Evolutionary conservation across 176 grass and related monocot genomes (phyloP), one percentile per base, ranked within the genome.

Genomic region (Aegilops umbellulata): DNA sequence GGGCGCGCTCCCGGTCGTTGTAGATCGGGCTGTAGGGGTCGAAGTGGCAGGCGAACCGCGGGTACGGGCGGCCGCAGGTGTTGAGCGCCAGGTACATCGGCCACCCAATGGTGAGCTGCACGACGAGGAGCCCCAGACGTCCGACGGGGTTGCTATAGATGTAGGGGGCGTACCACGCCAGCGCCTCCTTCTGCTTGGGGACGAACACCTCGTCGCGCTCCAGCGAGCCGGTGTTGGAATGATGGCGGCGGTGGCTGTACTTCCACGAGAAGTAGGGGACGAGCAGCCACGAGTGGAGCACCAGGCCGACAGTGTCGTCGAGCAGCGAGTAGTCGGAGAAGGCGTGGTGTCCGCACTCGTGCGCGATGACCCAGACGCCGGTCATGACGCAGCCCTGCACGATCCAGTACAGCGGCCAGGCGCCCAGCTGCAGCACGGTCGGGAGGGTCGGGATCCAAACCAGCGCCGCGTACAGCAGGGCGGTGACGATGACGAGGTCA

Each of bases 191-290:
- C 44, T 77, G 51, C 89, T 92, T 93, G 0, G 95, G 93, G 34
- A 97, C 95, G 76, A 95, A 97, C 60, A 97, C 95, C 90, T 95
- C 95, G 23, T 97, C 91, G 10, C 89, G 91, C 22, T 97, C 93
- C 6, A 97, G 13, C 65, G 95, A 97, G 4, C 87, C 93, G 0
- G 91, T 92, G 76, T 95, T 97, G 75, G 93, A 95, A 88, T 97
- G 95, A 77, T 95, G 95, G 60, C 95, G 92, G 9, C 95, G 86
- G 77, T 95, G 95, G 89, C 93, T 95, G 80, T 90, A 93, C 79
- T 97, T 97, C 95, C 95, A 93, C 14, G 95, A 97, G 89, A 95
- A 97, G 89, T 95, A 97, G 0, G 95, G 95, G 15, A 97, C 95
- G 10, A 97, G 82, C 29, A 97, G 87, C 44, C 70, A 70, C 10